Percentiles rank a stretch among this genome's conserved stretches.
phyloP scores from a whole-genome alignment of 331 rosid species.

The Rhamnella rubrinervis region DNA sequence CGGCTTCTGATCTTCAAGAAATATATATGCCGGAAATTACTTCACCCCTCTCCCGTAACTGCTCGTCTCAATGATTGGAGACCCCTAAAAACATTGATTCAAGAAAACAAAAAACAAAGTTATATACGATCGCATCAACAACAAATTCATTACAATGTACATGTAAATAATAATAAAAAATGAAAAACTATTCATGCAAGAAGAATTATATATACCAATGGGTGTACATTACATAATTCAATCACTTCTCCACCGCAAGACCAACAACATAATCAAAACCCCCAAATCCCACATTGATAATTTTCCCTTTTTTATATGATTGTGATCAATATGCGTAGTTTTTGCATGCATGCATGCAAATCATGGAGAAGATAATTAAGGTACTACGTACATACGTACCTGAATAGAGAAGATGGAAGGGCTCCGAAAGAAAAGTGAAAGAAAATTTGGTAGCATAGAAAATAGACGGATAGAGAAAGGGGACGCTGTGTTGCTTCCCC shows the following conservation, averaged over 20 bases:
- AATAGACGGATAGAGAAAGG: constrained; percentile 36
- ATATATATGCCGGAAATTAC: constrained; percentile 34
- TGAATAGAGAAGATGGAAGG: constrained; percentile 32
- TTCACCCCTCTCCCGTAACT: constrained; percentile 36
- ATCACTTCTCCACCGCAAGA: no score
- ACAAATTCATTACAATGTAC: no score
- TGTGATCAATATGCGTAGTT: no score
- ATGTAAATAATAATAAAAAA: no score
- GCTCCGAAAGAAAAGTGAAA: constrained; percentile 11
- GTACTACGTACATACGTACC: constrained; percentile 35
- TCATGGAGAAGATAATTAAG: not conserved
- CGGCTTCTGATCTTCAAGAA: constrained; percentile 27
- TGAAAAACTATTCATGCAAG: no score
- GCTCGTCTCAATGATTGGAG: constrained; percentile 36
- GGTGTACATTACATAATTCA: no score
- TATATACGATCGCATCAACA: no score
- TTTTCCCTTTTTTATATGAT: no score
- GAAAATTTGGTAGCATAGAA: not conserved
- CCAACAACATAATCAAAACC: no score
- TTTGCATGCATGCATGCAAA: not conserved
- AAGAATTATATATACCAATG: no score
- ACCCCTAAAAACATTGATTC: constrained; percentile 26
- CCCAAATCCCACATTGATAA: no score
- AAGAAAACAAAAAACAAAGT: not conserved
- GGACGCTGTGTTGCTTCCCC: constrained; percentile 43